Conservation (phyloP, 2,329 filamentous ascomycete genomes). For the Pseudogymnoascus sp. region DNA sequence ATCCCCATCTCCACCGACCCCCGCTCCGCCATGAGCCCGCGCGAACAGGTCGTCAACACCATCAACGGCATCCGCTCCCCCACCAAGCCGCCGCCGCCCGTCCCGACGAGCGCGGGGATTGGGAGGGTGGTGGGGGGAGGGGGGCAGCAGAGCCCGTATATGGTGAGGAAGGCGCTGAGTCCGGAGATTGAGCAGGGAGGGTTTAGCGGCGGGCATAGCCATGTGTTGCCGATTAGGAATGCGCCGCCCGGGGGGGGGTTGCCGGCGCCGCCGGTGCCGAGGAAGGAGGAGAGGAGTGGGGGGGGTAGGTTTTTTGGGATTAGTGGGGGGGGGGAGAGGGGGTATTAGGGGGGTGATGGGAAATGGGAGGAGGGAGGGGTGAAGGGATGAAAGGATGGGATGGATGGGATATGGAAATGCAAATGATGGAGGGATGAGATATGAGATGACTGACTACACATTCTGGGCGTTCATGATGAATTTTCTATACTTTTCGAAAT, state of each 20-base stretch:
- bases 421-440: background rate
- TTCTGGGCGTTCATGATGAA: background rate
- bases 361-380: background rate
- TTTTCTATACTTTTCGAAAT: background rate
- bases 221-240: slow-evolving; percentile 53
- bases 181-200: background rate
- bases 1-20: slow-evolving; percentile 56
- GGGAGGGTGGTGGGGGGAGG: background rate
- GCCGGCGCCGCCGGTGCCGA: slow-evolving; percentile 44
- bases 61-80: slow-evolving; percentile 28
- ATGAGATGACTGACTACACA: background rate
- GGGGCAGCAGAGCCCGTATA: background rate
- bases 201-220: slow-evolving; percentile 38
- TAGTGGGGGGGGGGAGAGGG: background rate
- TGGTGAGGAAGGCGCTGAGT: background rate
- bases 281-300: slow-evolving; percentile 39
- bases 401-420: background rate
- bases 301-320: slow-evolving; percentile 4
- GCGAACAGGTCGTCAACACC: slow-evolving; percentile 26
- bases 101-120: background rate
- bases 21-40: slow-evolving; percentile 23
- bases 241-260: slow-evolving; percentile 49
- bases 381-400: background rate
- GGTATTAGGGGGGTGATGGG: background rate
- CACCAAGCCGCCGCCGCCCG: background rate